Conservation (phyloP, 371 early-diverging fungal genomes). For the Haplosporangium sp. region DNA sequence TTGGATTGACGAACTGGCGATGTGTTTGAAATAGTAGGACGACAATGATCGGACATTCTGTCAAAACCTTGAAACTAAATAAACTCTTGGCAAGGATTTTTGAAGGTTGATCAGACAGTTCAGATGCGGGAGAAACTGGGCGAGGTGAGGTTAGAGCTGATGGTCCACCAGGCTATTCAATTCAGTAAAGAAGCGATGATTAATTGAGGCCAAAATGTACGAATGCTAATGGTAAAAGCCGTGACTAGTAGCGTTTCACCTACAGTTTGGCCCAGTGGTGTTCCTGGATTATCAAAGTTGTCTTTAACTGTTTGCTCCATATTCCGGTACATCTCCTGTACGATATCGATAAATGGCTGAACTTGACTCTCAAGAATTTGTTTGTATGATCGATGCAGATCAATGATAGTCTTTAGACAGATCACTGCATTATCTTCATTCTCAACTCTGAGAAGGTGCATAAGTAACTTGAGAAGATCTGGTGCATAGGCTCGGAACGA, state of each 20-base stretch:
- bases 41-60: slow-evolving; percentile 98
- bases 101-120: slow-evolving; percentile 63
- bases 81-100: slow-evolving; percentile 81
- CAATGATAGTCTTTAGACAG: slow-evolving; percentile 93
- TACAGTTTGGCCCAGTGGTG: slow-evolving; percentile 69
- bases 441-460: slow-evolving; percentile 87
- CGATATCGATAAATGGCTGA: slow-evolving; percentile 90
- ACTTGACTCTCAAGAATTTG: slow-evolving; percentile 87
- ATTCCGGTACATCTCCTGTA: slow-evolving; percentile 91
- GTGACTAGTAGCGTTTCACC: not conserved
- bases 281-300: slow-evolving; percentile 79
- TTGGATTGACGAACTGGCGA: slow-evolving; percentile 80
- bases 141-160: slow-evolving; percentile 74
- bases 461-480: slow-evolving; percentile 72
- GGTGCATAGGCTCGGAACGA: slow-evolving; percentile 73
- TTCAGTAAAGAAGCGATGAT: slow-evolving; percentile 3
- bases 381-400: slow-evolving; percentile 91
- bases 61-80: slow-evolving; percentile 95
- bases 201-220: not conserved
- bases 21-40: slow-evolving; percentile 92
- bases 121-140: slow-evolving; percentile 84
- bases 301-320: slow-evolving; percentile 88
- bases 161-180: slow-evolving; percentile 64
- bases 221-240: not conserved
- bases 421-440: slow-evolving; percentile 98